Base-by-base conservation (phyloP, 306 rosid genomes). In the Begonia peltatifolia region DNA sequence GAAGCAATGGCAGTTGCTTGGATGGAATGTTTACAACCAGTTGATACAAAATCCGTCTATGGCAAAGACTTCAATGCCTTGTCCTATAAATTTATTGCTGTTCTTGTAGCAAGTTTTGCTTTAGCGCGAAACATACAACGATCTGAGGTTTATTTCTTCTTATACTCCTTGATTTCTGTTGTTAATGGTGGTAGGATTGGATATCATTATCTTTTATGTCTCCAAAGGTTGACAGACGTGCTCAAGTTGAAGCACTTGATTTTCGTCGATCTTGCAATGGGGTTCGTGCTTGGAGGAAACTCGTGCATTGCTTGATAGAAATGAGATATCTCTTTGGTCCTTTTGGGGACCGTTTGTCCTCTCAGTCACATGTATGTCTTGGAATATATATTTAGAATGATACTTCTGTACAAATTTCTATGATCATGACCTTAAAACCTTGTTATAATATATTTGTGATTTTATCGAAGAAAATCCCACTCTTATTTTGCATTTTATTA, bases 1-100 rank as follows among this genome's bases (percentile, higher is more conserved):
- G 99, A 90, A 83, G 95, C 99, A 56, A 90, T 83, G 99, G 99
- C 75, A 71, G 93, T 86, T 75, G 99, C 99, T 38, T 90, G 99
- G 99, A 83, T 78, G 76, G 99, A 90, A 74, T 90, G 99, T 75
- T 63, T 90, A 72, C 94, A 83, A 65, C 94, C 95, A 73, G 81
- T 90, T 70, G 94, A 81, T 78, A 90, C 99, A 36, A 83, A 76
- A 76, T 86, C 95, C 3, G 92, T 90, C 43, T 86, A 86, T 46
- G 99, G 79, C 62, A 90, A 90, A 76, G 99, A 86, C 79, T 83
- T 90, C 61, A 90, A 86, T 73, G 99, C 88, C 35, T 57, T 74
- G 47, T 86, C 99, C 8, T 90, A 86, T 72, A 90, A 83, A 67
- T 90, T 71, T 66, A 83, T 90, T 65, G 95, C 95, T 66, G 81